These are phyloP conservation scores for Nicotiana sylvestris DNA, from an alignment of 257 asterid genomes.

Conservation along the genomic window DNA sequence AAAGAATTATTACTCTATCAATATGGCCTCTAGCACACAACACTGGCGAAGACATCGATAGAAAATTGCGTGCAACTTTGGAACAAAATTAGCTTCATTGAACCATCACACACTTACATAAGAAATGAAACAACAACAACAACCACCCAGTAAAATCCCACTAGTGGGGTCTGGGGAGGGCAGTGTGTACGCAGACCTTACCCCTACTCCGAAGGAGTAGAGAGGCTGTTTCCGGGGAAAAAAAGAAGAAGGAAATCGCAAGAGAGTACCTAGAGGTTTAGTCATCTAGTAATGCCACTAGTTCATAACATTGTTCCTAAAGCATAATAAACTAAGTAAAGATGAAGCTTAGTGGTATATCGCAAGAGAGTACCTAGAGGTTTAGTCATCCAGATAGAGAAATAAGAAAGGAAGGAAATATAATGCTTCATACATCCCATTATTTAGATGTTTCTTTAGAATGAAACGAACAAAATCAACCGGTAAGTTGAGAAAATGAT, in stretches of 20 bases:
- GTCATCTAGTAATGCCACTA: neutral
- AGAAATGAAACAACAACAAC: too few relatives aligned
- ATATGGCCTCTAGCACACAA: neutral
- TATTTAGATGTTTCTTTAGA: neutral
- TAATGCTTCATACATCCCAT: neutral
- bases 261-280: too few relatives aligned
- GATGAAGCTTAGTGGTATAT: neutral
- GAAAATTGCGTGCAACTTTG: neutral
- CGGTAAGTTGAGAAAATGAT: neutral
- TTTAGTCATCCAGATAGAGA: neutral
- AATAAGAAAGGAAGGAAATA: neutral
- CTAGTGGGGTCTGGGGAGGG: too few relatives aligned
- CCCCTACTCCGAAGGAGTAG: too few relatives aligned
- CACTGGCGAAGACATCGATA: neutral
- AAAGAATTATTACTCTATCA: neutral
- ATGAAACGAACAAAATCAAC: neutral
- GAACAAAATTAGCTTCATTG: neutral
- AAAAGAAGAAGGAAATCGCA: too few relatives aligned
- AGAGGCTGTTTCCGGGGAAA: too few relatives aligned
- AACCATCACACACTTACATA: neutral
- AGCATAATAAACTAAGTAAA: neutral
- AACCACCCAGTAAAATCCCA: too few relatives aligned
- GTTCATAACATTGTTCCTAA: neutral
- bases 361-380: neutral
- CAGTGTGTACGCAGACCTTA: too few relatives aligned